Conservation (phyloP, 2,329 filamentous ascomycete genomes). For the Fusarium transvaalense region DNA sequence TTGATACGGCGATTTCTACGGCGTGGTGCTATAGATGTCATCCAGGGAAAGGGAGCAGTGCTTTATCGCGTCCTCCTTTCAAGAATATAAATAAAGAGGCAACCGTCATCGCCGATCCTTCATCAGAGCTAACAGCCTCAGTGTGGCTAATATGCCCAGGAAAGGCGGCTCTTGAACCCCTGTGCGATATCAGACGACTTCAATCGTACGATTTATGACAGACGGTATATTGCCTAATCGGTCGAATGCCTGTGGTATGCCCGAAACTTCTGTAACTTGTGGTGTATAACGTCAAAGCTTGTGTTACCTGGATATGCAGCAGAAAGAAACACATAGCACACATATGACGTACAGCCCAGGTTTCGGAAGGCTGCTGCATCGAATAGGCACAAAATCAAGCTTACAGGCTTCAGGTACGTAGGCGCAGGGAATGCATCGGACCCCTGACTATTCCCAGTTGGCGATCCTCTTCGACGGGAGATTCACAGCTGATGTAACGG, state of each 20-base stretch:
- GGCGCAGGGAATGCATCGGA: neutral
- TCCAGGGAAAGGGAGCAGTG: neutral
- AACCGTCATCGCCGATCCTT: neutral
- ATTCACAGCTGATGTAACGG: slow-evolving; percentile 36
- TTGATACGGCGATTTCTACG: neutral
- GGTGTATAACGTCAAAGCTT: neutral
- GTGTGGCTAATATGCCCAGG: neutral
- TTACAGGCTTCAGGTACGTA: neutral
- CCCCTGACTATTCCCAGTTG: slow-evolving; percentile 31
- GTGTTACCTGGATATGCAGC: slow-evolving; percentile 3
- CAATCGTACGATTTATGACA: neutral
- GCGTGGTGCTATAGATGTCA: too few species aligned
- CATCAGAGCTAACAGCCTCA: neutral
- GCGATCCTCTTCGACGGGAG: slow-evolving; percentile 24
- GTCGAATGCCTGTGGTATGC: neutral
- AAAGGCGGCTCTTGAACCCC: neutral
- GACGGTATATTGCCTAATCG: neutral
- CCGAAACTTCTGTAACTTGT: neutral
- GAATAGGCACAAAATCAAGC: neutral
- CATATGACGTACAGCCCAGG: slow-evolving; percentile 11
- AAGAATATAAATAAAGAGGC: neutral
- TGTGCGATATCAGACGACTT: neutral
- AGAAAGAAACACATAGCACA: neutral
- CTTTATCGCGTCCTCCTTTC: neutral
- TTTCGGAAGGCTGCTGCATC: slow-evolving; percentile 5